Percentiles rank a stretch among this genome's conserved stretches.
Conservation (phyloP, 306 rosid species). For the Lathyrus aphaca region DNA sequence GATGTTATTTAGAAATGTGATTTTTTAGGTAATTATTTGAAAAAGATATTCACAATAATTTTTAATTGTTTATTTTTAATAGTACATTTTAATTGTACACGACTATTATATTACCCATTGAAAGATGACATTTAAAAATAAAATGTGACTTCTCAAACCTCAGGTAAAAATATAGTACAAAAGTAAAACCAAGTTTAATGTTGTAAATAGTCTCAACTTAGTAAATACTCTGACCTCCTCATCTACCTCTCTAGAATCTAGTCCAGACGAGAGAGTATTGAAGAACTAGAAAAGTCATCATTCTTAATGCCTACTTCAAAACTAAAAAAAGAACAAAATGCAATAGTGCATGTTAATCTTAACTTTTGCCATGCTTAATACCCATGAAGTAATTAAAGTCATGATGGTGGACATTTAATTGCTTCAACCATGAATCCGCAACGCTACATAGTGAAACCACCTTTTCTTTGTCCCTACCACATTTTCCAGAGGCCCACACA, state of each 20-base stretch:
- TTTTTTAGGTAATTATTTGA: too few relatives aligned
- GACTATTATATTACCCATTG: too few relatives aligned
- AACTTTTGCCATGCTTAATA: constrained; percentile 43
- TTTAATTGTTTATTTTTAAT: too few relatives aligned
- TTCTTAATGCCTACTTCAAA: constrained; percentile 18
- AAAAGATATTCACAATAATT: too few relatives aligned
- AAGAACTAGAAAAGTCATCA: constrained; percentile 28
- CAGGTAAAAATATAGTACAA: neutral
- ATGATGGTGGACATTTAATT: constrained; percentile 85
- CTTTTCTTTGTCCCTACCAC: constrained; percentile 82
- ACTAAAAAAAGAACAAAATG: neutral
- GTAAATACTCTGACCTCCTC: constrained; percentile 23
- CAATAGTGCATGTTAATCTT: constrained; percentile 11
- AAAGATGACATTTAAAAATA: too few relatives aligned
- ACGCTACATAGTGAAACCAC: constrained; percentile 69
- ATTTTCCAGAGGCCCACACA: constrained; percentile 76
- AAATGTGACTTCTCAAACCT: neutral
- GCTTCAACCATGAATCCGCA: constrained; percentile 98
- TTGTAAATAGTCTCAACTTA: neutral
- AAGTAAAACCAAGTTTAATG: constrained; percentile 27
- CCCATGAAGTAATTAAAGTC: constrained; percentile 88
- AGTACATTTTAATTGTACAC: too few relatives aligned
- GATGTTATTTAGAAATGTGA: too few relatives aligned
- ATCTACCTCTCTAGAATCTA: constrained; percentile 26
- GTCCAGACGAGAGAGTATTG: constrained; percentile 20